Conservation (phyloP, 345 rosid genomes). For the Eucalyptus polyanthemos region DNA sequence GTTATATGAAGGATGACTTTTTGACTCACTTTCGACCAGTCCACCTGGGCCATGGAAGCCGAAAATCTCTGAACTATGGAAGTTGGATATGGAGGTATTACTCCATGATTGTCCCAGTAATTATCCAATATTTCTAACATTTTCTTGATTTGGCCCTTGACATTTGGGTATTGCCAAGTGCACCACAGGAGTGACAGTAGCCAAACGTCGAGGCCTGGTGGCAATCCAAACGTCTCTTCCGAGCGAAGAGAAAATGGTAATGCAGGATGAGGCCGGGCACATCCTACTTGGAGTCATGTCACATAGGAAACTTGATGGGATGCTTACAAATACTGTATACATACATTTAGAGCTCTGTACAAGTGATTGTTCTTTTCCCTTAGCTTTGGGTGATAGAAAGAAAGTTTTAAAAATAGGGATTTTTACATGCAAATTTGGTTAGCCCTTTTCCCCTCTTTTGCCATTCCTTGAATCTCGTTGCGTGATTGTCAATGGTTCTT, state of each 20-base stretch:
- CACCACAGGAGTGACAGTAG: conserved; percentile 1
- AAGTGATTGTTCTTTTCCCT: background rate
- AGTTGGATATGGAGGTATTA: conserved; percentile 14
- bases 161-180: conserved; percentile 1
- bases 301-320: background rate
- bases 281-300: background rate
- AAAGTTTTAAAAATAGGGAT: background rate
- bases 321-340: background rate
- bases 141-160: background rate
- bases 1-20: conserved; percentile 21
- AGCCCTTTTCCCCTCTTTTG: background rate
- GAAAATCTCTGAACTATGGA: conserved; percentile 7
- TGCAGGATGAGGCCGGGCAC: background rate
- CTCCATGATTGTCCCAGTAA: background rate
- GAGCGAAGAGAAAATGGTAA: conserved; percentile 2
- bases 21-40: conserved; percentile 15
- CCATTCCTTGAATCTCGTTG: background rate
- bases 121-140: background rate
- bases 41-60: background rate
- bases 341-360: background rate
- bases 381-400: background rate
- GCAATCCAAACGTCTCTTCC: background rate
- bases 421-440: background rate
- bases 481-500: background rate
- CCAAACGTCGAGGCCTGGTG: background rate